These are phyloP conservation scores for Pleurostoma richardsiae DNA, from an alignment of 2,329 filamentous ascomycete species.

Conservation along the genomic window DNA sequence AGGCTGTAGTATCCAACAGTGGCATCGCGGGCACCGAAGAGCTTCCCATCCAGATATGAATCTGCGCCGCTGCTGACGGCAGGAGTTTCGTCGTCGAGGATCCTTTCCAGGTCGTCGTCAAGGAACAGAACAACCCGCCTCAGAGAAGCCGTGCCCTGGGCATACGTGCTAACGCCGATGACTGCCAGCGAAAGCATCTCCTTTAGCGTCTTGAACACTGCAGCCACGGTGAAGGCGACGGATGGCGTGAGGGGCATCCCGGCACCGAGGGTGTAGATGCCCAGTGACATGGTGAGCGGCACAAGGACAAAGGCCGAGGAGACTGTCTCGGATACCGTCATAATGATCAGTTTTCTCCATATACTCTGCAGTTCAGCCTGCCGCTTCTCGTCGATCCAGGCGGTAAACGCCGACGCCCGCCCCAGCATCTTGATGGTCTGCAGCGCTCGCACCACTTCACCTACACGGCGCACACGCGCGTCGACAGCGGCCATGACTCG, in stretches of 20 bases:
- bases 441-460: background rate
- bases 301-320: constrained; percentile 2
- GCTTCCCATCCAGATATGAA: background rate
- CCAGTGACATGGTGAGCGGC: constrained; percentile 1
- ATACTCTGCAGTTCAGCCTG: background rate
- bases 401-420: background rate
- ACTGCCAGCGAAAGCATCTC: constrained; percentile 2
- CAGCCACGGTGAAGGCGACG: constrained; percentile 1
- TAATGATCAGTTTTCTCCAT: background rate
- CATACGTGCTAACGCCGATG: background rate
- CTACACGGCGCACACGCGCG: background rate
- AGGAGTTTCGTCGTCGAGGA: background rate
- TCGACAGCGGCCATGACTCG: constrained; percentile 1
- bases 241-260: background rate
- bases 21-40: background rate
- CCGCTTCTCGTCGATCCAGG: constrained; percentile 1
- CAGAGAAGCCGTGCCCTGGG: background rate
- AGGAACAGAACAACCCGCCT: background rate
- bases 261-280: constrained; percentile 1
- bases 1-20: background rate
- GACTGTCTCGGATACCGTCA: constrained; percentile 1
- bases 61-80: too few species aligned
- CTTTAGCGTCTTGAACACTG: constrained; percentile 1
- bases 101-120: background rate
- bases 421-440: constrained; percentile 4